These are phyloP conservation scores for Paracoccidioides lutzii DNA, from an alignment of 2,329 filamentous ascomycete genomes.

Conservation along the genomic window DNA sequence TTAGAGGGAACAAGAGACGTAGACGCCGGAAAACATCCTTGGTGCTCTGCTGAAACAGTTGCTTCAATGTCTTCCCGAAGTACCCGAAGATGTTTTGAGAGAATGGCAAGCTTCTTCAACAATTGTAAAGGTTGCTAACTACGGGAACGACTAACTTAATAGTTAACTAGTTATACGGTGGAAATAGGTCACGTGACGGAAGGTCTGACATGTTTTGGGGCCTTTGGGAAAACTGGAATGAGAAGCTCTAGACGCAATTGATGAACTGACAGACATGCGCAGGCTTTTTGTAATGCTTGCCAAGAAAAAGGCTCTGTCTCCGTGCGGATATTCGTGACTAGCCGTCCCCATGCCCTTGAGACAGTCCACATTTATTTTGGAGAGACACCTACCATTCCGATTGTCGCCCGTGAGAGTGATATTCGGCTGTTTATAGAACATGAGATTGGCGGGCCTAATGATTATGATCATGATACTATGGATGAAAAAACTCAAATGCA, in stretches of 20 bases:
- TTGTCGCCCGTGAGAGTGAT: background rate
- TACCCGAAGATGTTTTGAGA: background rate
- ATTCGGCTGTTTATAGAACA: background rate
- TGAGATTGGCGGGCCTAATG: background rate
- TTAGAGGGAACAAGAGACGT: slow-evolving; percentile 8
- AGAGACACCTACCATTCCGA: background rate
- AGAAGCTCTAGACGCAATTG: slow-evolving; percentile 7
- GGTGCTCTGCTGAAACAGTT: slow-evolving; percentile 7
- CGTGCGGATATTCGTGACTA: too few species aligned
- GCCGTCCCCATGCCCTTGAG: background rate
- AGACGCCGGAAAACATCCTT: slow-evolving; percentile 9
- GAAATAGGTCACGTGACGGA: too few species aligned
- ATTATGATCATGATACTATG: background rate
- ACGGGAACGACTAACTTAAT: background rate
- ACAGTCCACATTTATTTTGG: background rate
- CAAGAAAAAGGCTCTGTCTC: background rate
- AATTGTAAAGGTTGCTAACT: too few species aligned
- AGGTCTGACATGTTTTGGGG: too few species aligned
- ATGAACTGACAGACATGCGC: slow-evolving; percentile 6
- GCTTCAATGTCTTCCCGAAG: slow-evolving; percentile 4
- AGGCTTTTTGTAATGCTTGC: slow-evolving; percentile 1
- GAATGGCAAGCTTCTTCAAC: background rate
- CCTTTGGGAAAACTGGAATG: slow-evolving; percentile 1
- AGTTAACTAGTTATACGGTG: too few species aligned
- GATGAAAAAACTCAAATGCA: background rate